Evolutionary conservation across 441 rosid genomes (phyloP).

Genomic region (Populus trichocarpa): DNA sequence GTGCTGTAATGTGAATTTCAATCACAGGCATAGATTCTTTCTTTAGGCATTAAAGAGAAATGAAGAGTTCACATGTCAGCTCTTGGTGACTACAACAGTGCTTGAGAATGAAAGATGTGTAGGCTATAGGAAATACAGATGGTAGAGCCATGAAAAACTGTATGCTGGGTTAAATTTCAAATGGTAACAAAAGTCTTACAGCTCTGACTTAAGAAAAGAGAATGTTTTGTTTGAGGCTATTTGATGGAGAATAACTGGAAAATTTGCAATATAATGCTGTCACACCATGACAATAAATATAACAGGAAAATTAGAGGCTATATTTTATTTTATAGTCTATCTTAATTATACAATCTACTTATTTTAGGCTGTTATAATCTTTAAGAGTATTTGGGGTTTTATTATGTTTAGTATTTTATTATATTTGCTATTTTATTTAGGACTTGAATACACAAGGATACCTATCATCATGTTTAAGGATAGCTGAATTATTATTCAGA

Average conservation of each 20-base stretch:
- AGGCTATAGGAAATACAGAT: neutral
- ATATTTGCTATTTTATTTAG: neutral
- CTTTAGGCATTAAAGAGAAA: neutral
- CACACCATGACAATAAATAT: neutral
- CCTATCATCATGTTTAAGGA: neutral
- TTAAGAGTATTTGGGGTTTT: neutral
- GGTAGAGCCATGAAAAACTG: neutral
- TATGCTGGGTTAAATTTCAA: neutral
- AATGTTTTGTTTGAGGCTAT: neutral
- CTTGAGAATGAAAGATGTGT: neutral
- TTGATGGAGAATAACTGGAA: neutral
- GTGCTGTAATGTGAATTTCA: neutral
- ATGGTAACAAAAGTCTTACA: neutral
- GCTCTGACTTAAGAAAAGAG: neutral
- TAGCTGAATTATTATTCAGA: neutral
- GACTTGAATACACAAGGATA: neutral
- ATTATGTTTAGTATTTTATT: neutral
- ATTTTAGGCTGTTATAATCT: neutral
- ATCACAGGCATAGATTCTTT: neutral
- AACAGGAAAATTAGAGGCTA: neutral
- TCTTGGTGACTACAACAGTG: neutral
- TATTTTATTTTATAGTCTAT: neutral
- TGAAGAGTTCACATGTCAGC: neutral
- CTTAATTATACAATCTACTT: neutral
- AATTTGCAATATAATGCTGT: neutral